Evolutionary conservation across 208 protist genomes (phyloP), one percentile per base, ranked within the genome.

Genomic region (Acanthamoeba sp.): DNA sequence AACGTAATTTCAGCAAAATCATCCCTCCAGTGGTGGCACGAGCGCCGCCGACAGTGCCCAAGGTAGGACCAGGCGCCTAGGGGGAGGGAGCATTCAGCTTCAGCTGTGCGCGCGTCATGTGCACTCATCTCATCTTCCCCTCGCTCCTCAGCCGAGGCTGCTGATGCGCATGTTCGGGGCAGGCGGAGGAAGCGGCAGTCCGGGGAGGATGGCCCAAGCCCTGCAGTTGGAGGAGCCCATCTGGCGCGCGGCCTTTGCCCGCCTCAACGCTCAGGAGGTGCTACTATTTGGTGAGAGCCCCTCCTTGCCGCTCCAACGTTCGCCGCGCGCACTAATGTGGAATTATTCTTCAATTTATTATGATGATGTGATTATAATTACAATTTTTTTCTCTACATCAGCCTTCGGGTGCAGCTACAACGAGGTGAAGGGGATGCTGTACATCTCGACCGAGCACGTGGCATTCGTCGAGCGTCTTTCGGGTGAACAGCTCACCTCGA

Each of bases 371-470:
- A 9, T 9, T 0, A 50, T 50, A 55, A 20, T 16, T 16, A 55
- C 6, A 55, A 55, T 6, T 55, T 55, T 55, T 55, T 55, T 20
- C 66, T 76, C 66, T 14, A 76, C 40, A 27, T 9, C 27, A 84
- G 73, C 73, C 7, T 27, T 50, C 22, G 45, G 34, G 0, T 84
- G 73, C 27, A n/a, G 9, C 73, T 34, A 84, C 73, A 84, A 84
- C 34, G 40, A 9, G 22, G 34, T 48, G 24, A 36, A 45, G 34
- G 73, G 73, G 10, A 55, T 84, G 73, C 1, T 84, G 27, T 84
- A 55, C 73, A 84, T 90, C 32, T 90, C 82, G 5, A 90, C 27
- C 45, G 34, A 40, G 20, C 40, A 90, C 24, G 52, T 90, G 29
- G 9, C 18, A 1, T 90, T 90, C 52, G 18, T 27, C 27, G 82